Percentiles rank a stretch among this genome's conserved stretches.
Conservation (phyloP, 345 rosid species). For the Ailanthus altissimus region DNA sequence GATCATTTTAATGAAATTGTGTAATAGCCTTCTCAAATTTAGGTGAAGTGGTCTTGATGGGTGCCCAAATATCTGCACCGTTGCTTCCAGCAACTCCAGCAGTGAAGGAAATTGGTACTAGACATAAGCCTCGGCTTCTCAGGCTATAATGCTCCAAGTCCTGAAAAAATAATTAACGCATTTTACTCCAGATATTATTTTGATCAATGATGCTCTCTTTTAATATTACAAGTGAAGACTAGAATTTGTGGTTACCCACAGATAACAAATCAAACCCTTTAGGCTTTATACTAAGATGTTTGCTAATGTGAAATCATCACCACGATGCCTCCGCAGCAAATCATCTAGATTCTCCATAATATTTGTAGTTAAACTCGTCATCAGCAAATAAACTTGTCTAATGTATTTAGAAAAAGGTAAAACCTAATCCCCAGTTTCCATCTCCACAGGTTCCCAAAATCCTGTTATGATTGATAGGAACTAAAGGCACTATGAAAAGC, state of each 20-base stretch:
- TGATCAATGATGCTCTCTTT: background rate
- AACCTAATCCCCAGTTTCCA: background rate
- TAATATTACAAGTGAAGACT: background rate
- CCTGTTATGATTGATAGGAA: background rate
- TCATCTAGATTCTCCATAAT: background rate
- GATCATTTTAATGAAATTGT: constrained; percentile 30
- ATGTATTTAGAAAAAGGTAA: background rate
- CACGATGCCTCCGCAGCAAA: background rate
- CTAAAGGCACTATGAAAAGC: constrained; percentile 7
- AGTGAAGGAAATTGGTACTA: constrained; percentile 74
- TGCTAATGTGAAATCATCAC: background rate
- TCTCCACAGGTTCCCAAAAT: background rate
- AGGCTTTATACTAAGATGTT: background rate
- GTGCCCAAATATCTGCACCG: constrained; percentile 98
- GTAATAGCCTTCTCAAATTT: constrained; percentile 42
- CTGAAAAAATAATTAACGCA: constrained; percentile 30
- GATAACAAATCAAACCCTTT: background rate
- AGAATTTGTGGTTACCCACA: background rate
- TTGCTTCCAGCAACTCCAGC: constrained; percentile 79
- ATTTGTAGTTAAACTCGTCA: background rate
- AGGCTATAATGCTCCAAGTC: constrained; percentile 59
- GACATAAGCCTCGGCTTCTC: constrained; percentile 78
- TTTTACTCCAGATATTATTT: background rate
- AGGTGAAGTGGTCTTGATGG: constrained; percentile 73
- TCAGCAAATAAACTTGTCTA: no score